Conservation (phyloP, 1,284 basidiomycete species). For the Wallemia mellicola region DNA sequence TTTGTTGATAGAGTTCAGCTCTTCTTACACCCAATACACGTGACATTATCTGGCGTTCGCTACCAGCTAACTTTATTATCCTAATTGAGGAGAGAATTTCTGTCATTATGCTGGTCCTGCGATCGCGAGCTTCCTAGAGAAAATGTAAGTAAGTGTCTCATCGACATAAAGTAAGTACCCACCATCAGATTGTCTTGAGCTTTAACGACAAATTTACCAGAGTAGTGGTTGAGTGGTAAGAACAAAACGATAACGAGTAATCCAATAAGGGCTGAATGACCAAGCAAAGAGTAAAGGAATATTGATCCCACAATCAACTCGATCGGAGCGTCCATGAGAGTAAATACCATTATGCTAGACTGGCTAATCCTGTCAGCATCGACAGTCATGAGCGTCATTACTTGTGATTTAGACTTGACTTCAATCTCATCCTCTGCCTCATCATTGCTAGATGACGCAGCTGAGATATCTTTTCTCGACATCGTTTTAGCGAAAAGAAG, state of each 20-base stretch:
- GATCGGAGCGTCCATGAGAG: constrained; percentile 40
- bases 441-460: constrained; percentile 17
- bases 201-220: constrained; percentile 50
- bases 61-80: constrained; percentile 11
- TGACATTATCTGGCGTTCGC: constrained; percentile 6
- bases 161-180: background rate
- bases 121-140: background rate
- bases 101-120: constrained; percentile 4
- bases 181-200: constrained; percentile 61
- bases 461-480: constrained; percentile 54
- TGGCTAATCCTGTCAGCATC: constrained; percentile 56
- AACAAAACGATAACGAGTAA: constrained; percentile 16
- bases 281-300: constrained; percentile 17
- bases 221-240: constrained; percentile 41
- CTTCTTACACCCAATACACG: background rate
- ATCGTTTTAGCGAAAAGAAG: constrained; percentile 67
- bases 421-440: constrained; percentile 33
- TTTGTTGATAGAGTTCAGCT: constrained; percentile 1
- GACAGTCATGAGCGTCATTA: constrained; percentile 62
- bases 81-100: constrained; percentile 8
- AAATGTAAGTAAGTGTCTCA: background rate
- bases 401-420: constrained; percentile 64
- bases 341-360: constrained; percentile 5
- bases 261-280: constrained; percentile 19
- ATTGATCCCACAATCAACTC: constrained; percentile 36